Evolutionary conservation across 1,284 basidiomycete genomes (phyloP).

Genomic region (Neonothopanus nambi): DNA sequence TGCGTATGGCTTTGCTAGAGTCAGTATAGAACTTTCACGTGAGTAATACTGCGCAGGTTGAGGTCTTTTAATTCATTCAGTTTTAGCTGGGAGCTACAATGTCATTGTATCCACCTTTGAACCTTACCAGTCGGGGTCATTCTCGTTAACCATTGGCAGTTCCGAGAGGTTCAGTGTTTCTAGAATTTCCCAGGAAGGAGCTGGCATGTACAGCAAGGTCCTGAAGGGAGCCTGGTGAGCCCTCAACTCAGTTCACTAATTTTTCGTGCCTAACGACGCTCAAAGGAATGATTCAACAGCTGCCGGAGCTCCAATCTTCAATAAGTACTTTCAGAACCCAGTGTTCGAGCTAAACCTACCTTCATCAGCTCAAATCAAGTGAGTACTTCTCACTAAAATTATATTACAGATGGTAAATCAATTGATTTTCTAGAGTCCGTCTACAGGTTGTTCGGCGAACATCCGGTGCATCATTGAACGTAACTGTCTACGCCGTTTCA

Average conservation of each 20-base stretch:
- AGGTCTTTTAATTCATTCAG: not conserved
- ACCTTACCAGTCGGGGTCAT: constrained; percentile 66
- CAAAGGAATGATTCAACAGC: constrained; percentile 55
- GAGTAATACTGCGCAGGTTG: constrained; percentile 25
- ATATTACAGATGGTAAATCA: not conserved
- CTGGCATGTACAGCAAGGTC: constrained; percentile 82
- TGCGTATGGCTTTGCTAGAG: constrained; percentile 73
- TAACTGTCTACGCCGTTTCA: constrained; percentile 54
- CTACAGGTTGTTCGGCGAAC: constrained; percentile 56
- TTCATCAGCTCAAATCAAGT: constrained; percentile 61
- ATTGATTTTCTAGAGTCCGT: constrained; percentile 55
- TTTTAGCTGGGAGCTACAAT: constrained; percentile 79
- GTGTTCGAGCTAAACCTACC: constrained; percentile 62
- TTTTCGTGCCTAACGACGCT: not conserved
- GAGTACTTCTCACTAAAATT: constrained; percentile 23
- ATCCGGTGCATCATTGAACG: constrained; percentile 51
- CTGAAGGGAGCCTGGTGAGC: constrained; percentile 71
- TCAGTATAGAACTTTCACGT: constrained; percentile 58
- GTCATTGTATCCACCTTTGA: constrained; percentile 84
- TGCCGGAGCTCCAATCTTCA: constrained; percentile 66
- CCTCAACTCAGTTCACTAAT: not conserved
- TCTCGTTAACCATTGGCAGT: constrained; percentile 64
- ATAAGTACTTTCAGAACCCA: constrained; percentile 68
- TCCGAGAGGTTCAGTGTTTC: constrained; percentile 65
- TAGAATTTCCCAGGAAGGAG: constrained; percentile 85